A percentile compares a stretch with the other conserved stretches of the same genome.
These are phyloP conservation scores for Leishmania aethiopica DNA, from an alignment of 208 protist genomes.

Conservation along the genomic window DNA sequence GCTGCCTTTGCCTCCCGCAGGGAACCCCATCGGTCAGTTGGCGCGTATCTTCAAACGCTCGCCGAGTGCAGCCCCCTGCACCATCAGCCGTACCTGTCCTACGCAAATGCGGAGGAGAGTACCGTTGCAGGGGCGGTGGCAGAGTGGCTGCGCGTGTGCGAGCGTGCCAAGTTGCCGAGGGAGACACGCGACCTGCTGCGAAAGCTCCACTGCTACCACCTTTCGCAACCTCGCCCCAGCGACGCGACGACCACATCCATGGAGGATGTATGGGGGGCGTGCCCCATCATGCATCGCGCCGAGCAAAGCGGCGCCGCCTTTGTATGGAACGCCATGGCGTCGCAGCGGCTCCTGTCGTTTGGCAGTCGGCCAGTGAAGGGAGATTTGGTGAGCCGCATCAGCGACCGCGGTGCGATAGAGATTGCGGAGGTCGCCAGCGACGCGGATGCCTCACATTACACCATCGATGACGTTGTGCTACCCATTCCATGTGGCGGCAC, in stretches of 20 bases:
- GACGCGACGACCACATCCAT: constrained; percentile 7
- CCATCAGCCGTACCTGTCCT: constrained; percentile 56
- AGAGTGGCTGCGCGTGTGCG: constrained; percentile 49
- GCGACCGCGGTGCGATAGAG: constrained; percentile 3
- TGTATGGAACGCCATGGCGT: constrained; percentile 89
- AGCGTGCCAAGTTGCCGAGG: constrained; percentile 33
- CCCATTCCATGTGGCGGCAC: constrained; percentile 55
- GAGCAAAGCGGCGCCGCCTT: constrained; percentile 57
- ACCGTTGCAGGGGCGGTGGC: constrained; percentile 44
- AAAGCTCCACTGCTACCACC: constrained; percentile 40
- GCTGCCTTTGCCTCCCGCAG: constrained; percentile 40
- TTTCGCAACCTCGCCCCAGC: background rate
- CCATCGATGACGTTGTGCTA: constrained; percentile 77
- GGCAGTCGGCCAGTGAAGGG: constrained; percentile 53
- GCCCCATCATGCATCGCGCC: constrained; percentile 21
- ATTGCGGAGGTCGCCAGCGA: constrained; percentile 34
- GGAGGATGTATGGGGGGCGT: constrained; percentile 36
- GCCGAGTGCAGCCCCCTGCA: constrained; percentile 72
- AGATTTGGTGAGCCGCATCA: constrained; percentile 50
- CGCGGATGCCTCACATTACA: constrained; percentile 35
- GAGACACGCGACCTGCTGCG: constrained; percentile 32
- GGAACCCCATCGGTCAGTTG: constrained; percentile 43
- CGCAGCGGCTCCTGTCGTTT: constrained; percentile 59
- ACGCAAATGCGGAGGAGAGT: constrained; percentile 62
- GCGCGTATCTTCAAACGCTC: constrained; percentile 58